Percentiles rank a stretch among this genome's conserved stretches.
These are phyloP conservation scores for Diversispora epigaea DNA, from an alignment of 192 early-diverging fungal genomes.

Conservation along the genomic window DNA sequence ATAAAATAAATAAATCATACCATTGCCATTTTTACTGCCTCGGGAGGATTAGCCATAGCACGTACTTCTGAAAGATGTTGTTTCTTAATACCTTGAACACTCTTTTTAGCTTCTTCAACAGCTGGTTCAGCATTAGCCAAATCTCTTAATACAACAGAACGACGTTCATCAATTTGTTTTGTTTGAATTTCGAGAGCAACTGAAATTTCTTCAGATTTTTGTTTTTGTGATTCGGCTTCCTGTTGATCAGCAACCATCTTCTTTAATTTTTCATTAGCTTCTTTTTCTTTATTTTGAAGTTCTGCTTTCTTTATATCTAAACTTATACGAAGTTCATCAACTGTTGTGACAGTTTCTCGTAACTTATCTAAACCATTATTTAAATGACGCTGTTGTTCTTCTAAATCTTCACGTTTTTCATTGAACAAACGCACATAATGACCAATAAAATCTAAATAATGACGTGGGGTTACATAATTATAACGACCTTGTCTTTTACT, in stretches of 20 bases:
- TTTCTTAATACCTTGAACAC: slow-evolving; percentile 94
- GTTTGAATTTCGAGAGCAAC: slow-evolving; percentile 72
- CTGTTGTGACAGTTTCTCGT: slow-evolving; percentile 90
- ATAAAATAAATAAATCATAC: no score
- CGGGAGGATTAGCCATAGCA: slow-evolving; percentile 95
- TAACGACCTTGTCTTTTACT: slow-evolving; percentile 76
- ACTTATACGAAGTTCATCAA: slow-evolving; percentile 86
- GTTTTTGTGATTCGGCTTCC: slow-evolving; percentile 88
- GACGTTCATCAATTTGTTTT: slow-evolving; percentile 75
- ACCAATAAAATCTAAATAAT: slow-evolving; percentile 96
- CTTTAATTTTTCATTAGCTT: slow-evolving; percentile 94
- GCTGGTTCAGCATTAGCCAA: slow-evolving; percentile 96
- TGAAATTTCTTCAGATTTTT: slow-evolving; percentile 76
- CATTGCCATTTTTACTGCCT: slow-evolving; percentile 92
- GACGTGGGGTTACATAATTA: slow-evolving; percentile 93
- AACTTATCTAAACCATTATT: slow-evolving; percentile 97
- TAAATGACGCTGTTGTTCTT: slow-evolving; percentile 98
- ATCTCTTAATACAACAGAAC: slow-evolving; percentile 79
- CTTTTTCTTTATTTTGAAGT: slow-evolving; percentile 80
- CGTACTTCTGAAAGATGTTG: slow-evolving; percentile 96
- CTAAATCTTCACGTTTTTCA: slow-evolving; percentile 91
- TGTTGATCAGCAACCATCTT: slow-evolving; percentile 95
- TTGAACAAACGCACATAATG: slow-evolving; percentile 88
- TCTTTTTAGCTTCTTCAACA: slow-evolving; percentile 90
- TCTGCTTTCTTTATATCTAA: slow-evolving; percentile 84